Base-by-base conservation (phyloP, 1,284 basidiomycete genomes). In the Pseudomicrostroma phylloplanum region DNA sequence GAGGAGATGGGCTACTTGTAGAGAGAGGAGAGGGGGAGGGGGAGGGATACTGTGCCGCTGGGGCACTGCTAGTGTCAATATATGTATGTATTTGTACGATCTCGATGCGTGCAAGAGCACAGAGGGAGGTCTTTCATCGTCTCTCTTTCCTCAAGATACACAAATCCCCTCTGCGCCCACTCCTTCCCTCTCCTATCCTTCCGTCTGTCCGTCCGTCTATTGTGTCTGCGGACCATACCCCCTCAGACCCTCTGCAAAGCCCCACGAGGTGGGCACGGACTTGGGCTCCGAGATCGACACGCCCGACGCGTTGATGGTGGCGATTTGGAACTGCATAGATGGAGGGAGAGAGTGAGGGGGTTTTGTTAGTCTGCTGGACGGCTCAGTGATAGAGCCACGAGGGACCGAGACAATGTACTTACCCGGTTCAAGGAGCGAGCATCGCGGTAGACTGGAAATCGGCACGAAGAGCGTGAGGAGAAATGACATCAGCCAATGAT, bases 351-450 rank as follows among this genome's bases (percentile, higher is more conserved):
- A 7, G 1, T 19, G 13, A 21, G 23, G 25, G 4, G n/a, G 53
- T 11, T 15, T 26, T 26, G 19, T 17, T 39, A 58, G 26, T n/a
- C n/a, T 11, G 48, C 8, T 19, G 26, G 8, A 8, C 15, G 26
- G 21, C 15, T 25, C 17, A 55, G 30, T 1, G 56, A n/a, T 15
- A 7, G 11, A 12, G 15, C 17, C 15, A 7, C 1, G 11, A 26
- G 9, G 17, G n/a, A 12, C 9, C n/a, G 1, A n/a, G 9, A 53
- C 19, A 23, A 6, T 21, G 43, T 21, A 79, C 84, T 48, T 67
- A 91, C 92, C 86, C 97, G 93, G 85, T 98, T 91, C 80, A 96
- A 82, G 83, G 89, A 92, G 74, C 96, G 86, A 1, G 94, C 94
- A 77, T 99, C 96, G 55, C 94, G 87, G 82, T 99, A 99, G 83